phyloP scores from a whole-genome alignment of 148 eudicot genomes.

The Camellia granthamiana region DNA sequence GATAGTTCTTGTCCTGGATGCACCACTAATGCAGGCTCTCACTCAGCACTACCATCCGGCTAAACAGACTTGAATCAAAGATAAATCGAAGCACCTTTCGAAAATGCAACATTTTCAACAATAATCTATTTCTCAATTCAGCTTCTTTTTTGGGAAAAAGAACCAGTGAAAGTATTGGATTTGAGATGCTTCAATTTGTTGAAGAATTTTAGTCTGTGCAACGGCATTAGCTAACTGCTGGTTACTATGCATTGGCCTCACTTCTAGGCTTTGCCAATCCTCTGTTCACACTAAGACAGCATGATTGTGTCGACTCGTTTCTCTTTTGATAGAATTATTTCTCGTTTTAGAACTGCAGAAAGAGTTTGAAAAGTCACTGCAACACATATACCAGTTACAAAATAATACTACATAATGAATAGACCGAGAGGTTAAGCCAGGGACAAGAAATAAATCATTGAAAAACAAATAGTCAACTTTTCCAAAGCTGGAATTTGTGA shows the following conservation, averaged over 20 bases:
- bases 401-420: background rate
- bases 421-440: background rate
- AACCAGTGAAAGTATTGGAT: too few species aligned
- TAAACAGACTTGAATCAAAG: too few species aligned
- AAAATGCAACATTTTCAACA: too few species aligned
- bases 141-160: too few species aligned
- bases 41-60: too few species aligned
- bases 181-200: too few species aligned
- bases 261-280: background rate
- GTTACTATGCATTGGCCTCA: background rate
- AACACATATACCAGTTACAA: background rate
- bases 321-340: background rate
- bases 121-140: too few species aligned
- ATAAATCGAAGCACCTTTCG: too few species aligned
- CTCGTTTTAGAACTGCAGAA: conserved; percentile 1
- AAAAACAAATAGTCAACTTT: background rate
- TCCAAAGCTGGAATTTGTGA: background rate
- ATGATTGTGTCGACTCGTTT: background rate
- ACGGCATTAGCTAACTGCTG: too few species aligned
- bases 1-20: background rate
- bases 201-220: too few species aligned
- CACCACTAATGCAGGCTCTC: too few species aligned
- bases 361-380: background rate
- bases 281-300: background rate
- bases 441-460: background rate